A percentile compares a stretch with the other conserved stretches of the same genome.
Evolutionary conservation across 768 basidiomycete species (phyloP).

Genomic region (Trametes coccinea): DNA sequence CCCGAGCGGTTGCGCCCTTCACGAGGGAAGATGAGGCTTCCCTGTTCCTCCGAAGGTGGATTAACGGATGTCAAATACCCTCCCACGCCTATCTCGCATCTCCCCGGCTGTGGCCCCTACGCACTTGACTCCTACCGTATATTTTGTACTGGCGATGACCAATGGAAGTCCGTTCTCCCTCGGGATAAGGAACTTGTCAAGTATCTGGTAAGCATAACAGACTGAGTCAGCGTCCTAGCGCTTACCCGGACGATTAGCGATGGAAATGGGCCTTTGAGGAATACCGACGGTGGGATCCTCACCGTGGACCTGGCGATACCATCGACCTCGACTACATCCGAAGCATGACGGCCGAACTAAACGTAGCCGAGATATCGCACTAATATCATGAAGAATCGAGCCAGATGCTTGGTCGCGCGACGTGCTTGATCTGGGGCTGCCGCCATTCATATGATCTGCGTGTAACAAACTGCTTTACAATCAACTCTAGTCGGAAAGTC

Average conservation of each 20-base stretch:
- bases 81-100: slow-evolving; percentile 52
- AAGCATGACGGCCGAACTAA: not conserved
- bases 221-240: not conserved
- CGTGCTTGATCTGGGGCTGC: too few relatives aligned
- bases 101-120: slow-evolving; percentile 68
- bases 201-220: slow-evolving; percentile 49
- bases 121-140: slow-evolving; percentile 79
- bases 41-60: not conserved
- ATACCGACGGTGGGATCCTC: slow-evolving; percentile 51
- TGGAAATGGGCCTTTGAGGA: slow-evolving; percentile 74
- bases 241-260: slow-evolving; percentile 40
- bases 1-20: not conserved
- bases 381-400: not conserved
- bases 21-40: not conserved
- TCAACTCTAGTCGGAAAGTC: too few relatives aligned
- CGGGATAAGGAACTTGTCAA: slow-evolving; percentile 68
- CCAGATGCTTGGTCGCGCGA: not conserved
- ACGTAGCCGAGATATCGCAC: too few relatives aligned
- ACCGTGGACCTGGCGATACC: slow-evolving; percentile 41
- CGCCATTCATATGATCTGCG: too few relatives aligned
- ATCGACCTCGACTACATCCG: slow-evolving; percentile 30
- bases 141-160: slow-evolving; percentile 50
- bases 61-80: slow-evolving; percentile 37
- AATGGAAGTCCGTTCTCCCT: slow-evolving; percentile 66
- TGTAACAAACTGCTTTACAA: too few relatives aligned